Evolutionary conservation across 176 grass and related monocot species (phyloP), one percentile per base, ranked within the genome.

Genomic region (Bonia amplexicaulis): DNA sequence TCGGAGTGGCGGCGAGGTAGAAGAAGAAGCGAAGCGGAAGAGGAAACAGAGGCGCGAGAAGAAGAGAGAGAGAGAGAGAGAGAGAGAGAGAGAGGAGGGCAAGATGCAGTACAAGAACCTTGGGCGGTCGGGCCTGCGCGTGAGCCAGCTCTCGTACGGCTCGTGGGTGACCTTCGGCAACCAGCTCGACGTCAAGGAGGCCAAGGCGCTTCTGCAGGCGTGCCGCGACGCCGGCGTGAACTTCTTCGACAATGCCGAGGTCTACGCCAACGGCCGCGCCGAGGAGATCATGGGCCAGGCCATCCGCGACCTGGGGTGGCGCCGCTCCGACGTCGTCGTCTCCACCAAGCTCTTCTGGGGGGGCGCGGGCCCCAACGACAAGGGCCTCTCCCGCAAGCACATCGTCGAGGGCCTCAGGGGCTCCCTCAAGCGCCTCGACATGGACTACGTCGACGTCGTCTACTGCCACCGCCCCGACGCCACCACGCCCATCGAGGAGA

Each of bases 241-340:
- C 79, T 96, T 99, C 96, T 99, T 99, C 93, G 96, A 99, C 96
- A 99, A 99, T 86, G 96, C 96, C 1, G 96, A 99, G 81, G 93
- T 99, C 0, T 96, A 99, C 87, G 90, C 96, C 46, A 99, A 94
- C 51, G 93, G 96, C 0, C 89, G 96, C 44, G 96, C 96, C 4
- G 96, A 99, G 93, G 96, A 99, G 96, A 99, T 99, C 90, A 99
- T 99, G 96, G 96, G 96, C 5, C 96, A 96, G 90, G 96, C 96
- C 52, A 94, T 99, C 57, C 91, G 96, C 7, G 96, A 99, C 91
- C 90, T 99, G 13, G 96, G 96, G 0, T 96, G 96, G 96, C 96
- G 96, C 68, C 93, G 96, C 73, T 73, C 93, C 74, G 96, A 99
- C 86, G 51, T 96, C 64, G 96, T 99, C 80, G 14, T 99, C 80